Evolutionary conservation across 1,284 basidiomycete genomes (phyloP), one percentile per base, ranked within the genome.

Genomic region (Pterulicium gracile): DNA sequence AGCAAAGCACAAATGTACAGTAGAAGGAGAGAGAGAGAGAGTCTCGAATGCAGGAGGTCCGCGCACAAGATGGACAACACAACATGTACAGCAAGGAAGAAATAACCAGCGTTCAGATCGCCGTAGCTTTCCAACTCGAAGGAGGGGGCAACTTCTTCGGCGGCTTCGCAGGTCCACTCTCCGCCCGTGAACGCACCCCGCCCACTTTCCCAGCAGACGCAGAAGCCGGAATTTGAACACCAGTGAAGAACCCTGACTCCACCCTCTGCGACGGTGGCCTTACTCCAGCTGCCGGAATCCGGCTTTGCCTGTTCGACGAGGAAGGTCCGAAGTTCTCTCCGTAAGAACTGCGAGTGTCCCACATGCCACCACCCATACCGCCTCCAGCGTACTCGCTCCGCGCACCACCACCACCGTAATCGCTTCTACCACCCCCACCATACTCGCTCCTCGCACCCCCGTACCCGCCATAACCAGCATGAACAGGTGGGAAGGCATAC

Each of bases 321-420:
- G 70, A 61, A n/a, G 70, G 65, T n/a, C 76, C 70, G 56, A 75
- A 77, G 17, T 69, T 56, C 49, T 79, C 81, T 12, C 82, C 85
- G 54, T 84, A 85, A 45, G 72, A 76, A 54, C 81, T 86, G 50
- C 69, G 68, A 32, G 78, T 70, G 5, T 76, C 70, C 46, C 66
- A 73, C 79, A 81, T 81, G n/a, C 72, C 66, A 14, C 57, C 62
- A 4, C 59, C 56, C 19, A 58, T 53, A 14, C 62, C 62, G 2
- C 61, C 57, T 13, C 56, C 77, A 46, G 73, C 71, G 47, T 64
- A 70, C 47, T 79, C 79, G 58, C 74, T 80, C 50, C 67, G 59
- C 32, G 70, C 69, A 14, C 66, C 70, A 45, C 64, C 63, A 4
- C 58, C 56, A 19, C 54, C 56, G 1, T 45, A 65, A 57, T 49